These are phyloP conservation scores for Sarocladium oryzae DNA, from an alignment of 2,329 filamentous ascomycete genomes.

Conservation along the genomic window DNA sequence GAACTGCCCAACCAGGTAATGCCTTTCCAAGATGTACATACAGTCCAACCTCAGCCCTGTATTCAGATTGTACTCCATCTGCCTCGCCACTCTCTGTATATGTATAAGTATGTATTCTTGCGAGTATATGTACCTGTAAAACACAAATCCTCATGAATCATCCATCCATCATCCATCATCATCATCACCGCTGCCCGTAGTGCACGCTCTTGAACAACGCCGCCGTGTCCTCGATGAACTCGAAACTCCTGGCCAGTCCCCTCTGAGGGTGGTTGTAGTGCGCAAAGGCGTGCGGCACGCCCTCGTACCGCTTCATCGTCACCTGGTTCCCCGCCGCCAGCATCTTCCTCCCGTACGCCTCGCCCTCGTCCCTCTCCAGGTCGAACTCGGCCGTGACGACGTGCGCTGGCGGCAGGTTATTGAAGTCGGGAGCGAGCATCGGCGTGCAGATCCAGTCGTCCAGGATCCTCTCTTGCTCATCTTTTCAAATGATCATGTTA, in stretches of 20 bases:
- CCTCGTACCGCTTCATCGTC: slow-evolving; percentile 21
- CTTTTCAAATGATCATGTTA: not conserved
- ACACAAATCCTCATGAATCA: no score
- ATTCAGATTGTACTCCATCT: no score
- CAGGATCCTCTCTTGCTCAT: slow-evolving; percentile 13
- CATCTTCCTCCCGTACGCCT: slow-evolving; percentile 19
- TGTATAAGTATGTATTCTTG: no score
- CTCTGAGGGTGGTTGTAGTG: slow-evolving; percentile 22
- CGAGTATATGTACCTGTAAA: no score
- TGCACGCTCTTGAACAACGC: slow-evolving; percentile 11
- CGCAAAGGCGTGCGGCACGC: slow-evolving; percentile 23
- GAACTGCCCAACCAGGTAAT: no score
- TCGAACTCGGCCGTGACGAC: slow-evolving; percentile 30
- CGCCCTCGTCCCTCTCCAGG: slow-evolving; percentile 27
- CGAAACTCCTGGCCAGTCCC: slow-evolving; percentile 19
- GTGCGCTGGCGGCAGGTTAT: slow-evolving; percentile 21
- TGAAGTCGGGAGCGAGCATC: slow-evolving; percentile 21
- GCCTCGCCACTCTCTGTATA: no score
- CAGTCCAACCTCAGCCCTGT: no score
- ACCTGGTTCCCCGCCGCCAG: slow-evolving; percentile 18
- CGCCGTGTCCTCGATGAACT: slow-evolving; percentile 21
- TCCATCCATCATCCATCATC: not conserved
- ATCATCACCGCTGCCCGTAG: not conserved
- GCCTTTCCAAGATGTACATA: no score
- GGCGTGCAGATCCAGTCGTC: slow-evolving; percentile 14